A percentile compares a stretch with the other conserved stretches of the same genome.
Conservation (phyloP, 2,329 filamentous ascomycete genomes). For the Cytospora mali region DNA sequence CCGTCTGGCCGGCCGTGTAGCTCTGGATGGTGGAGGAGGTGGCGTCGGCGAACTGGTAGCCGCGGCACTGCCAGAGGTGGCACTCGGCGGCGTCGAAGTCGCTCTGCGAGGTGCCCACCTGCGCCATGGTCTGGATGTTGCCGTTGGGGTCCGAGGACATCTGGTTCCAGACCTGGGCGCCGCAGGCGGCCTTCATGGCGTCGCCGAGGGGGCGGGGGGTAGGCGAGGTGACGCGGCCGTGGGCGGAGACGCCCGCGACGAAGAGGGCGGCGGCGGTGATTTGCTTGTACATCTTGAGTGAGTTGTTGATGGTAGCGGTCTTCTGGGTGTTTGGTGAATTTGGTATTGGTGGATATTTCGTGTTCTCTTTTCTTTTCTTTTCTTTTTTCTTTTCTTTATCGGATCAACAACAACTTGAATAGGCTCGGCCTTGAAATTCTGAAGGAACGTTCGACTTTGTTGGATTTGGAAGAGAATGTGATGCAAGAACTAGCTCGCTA, state of each 20-base stretch:
- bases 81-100: conserved; percentile 52
- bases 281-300: conserved; percentile 29
- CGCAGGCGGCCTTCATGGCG: conserved; percentile 55
- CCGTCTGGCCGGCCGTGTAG: conserved; percentile 52
- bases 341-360: too few species aligned
- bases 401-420: conserved; percentile 20
- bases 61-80: conserved; percentile 60
- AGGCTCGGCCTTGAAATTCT: conserved; percentile 23
- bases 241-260: conserved; percentile 50
- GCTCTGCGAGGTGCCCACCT: conserved; percentile 47
- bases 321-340: too few species aligned
- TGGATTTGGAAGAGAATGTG: conserved; percentile 15
- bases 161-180: conserved; percentile 56
- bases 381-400: too few species aligned
- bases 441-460: conserved; percentile 24
- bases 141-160: conserved; percentile 56
- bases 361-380: too few species aligned
- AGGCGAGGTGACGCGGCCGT: conserved; percentile 56
- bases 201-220: conserved; percentile 51
- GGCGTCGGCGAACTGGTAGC: conserved; percentile 59
- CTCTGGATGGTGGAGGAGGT: conserved; percentile 50
- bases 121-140: conserved; percentile 58
- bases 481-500: conserved; percentile 29
- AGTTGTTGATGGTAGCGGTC: not conserved
- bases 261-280: conserved; percentile 37